Evolutionary conservation across 2,329 filamentous ascomycete genomes (phyloP).

Genomic region (Cadophora sp.): DNA sequence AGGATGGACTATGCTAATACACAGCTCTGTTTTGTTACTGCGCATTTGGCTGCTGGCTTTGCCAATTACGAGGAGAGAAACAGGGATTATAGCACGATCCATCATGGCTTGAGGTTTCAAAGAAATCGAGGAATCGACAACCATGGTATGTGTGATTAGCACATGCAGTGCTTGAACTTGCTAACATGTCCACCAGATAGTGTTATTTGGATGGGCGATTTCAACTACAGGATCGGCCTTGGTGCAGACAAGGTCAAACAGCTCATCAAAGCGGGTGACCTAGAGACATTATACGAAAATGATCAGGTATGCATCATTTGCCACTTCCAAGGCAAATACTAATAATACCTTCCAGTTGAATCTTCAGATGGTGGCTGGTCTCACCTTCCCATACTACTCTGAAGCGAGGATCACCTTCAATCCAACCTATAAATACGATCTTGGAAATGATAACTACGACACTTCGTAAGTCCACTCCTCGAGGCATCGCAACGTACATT

Average conservation of each 20-base stretch:
- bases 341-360: conserved; percentile 66
- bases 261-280: conserved; percentile 73
- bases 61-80: conserved; percentile 97
- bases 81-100: conserved; percentile 75
- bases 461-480: conserved; percentile 69
- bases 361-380: conserved; percentile 92
- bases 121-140: conserved; percentile 90
- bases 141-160: conserved; percentile 63
- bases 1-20: conserved; percentile 94
- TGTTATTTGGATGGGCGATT: conserved; percentile 95
- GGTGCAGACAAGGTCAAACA: conserved; percentile 78
- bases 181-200: conserved; percentile 56
- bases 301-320: conserved; percentile 70
- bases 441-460: conserved; percentile 88
- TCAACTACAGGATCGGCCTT: conserved; percentile 96
- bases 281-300: conserved; percentile 85
- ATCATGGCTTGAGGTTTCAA: conserved; percentile 87
- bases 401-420: conserved; percentile 87
- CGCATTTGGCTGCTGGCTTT: conserved; percentile 94
- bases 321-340: neutral
- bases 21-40: conserved; percentile 92
- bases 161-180: neutral
- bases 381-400: conserved; percentile 89
- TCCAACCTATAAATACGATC: conserved; percentile 95
- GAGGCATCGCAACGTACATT: neutral